Evolutionary conservation across 495 filamentous ascomycete genomes (phyloP).

Genomic region (Penicillium bialowiezense): DNA sequence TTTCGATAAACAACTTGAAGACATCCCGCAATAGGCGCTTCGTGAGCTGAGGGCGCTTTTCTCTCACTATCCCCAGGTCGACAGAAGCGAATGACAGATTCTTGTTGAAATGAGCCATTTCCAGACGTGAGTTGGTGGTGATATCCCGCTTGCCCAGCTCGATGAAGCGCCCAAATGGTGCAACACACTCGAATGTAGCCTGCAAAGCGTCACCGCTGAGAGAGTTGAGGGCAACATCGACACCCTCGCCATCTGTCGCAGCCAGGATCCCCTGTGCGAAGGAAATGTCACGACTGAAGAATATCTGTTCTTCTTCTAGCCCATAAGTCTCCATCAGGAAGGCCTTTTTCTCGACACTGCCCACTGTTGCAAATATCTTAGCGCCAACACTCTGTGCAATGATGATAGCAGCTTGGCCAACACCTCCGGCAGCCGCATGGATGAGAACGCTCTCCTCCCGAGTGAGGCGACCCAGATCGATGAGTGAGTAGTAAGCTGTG

Average conservation of each 20-base stretch:
- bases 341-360: slow-evolving; percentile 42
- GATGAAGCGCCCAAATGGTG: slow-evolving; percentile 53
- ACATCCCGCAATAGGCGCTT: slow-evolving; percentile 29
- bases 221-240: slow-evolving; percentile 56
- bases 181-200: slow-evolving; percentile 53
- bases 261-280: slow-evolving; percentile 29
- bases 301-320: slow-evolving; percentile 42
- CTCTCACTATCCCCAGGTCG: slow-evolving; percentile 25
- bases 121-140: slow-evolving; percentile 24
- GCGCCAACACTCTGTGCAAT: slow-evolving; percentile 56
- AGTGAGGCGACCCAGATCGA: slow-evolving; percentile 30
- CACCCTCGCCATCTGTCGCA: slow-evolving; percentile 47
- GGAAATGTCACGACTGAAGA: slow-evolving; percentile 38
- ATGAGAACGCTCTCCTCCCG: slow-evolving; percentile 58
- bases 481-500: slow-evolving; percentile 58
- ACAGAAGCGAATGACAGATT: slow-evolving; percentile 37
- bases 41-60: slow-evolving; percentile 32
- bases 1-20: slow-evolving; percentile 25
- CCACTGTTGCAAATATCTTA: slow-evolving; percentile 59
- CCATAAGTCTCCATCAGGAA: slow-evolving; percentile 35
- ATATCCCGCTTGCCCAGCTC: slow-evolving; percentile 44
- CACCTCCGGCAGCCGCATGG: slow-evolving; percentile 55
- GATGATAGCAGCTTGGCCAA: slow-evolving; percentile 61
- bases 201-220: slow-evolving; percentile 49
- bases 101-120: slow-evolving; percentile 43